Conservation (phyloP, 768 basidiomycete species). For the Porphyrellus cyaneotinctus region DNA sequence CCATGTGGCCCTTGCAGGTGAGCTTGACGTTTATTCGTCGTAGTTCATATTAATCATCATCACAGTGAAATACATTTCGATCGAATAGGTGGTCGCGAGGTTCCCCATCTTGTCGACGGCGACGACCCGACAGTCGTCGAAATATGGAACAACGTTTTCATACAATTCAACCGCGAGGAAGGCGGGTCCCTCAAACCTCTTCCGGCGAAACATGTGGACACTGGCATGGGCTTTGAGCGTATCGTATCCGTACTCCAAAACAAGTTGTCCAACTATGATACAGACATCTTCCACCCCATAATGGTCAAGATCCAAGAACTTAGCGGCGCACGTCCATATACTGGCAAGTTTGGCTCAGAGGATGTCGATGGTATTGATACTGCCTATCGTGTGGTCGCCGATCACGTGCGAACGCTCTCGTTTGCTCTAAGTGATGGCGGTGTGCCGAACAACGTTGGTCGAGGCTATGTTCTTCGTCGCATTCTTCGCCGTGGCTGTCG, state of each 20-base stretch:
- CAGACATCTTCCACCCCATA: slow-evolving; percentile 89
- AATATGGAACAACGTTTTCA: slow-evolving; percentile 99
- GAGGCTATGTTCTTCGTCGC: slow-evolving; percentile 94
- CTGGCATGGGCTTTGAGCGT: slow-evolving; percentile 99
- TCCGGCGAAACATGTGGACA: slow-evolving; percentile 95
- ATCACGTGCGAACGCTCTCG: slow-evolving; percentile 92
- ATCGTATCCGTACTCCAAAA: slow-evolving; percentile 92
- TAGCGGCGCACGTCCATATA: slow-evolving; percentile 82
- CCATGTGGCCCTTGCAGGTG: slow-evolving; percentile 96
- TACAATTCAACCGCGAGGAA: slow-evolving; percentile 95
- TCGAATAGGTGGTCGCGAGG: slow-evolving; percentile 96
- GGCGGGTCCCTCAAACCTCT: slow-evolving; percentile 76
- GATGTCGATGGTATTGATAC: slow-evolving; percentile 95
- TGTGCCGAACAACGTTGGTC: slow-evolving; percentile 91
- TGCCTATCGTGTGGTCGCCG: slow-evolving; percentile 94
- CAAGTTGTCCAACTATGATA: slow-evolving; percentile 94
- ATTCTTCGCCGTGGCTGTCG: slow-evolving; percentile 93
- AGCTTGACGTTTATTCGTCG: slow-evolving; percentile 3
- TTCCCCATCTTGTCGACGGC: slow-evolving; percentile 86
- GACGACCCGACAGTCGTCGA: slow-evolving; percentile 97
- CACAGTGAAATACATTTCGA: slow-evolving; percentile 93
- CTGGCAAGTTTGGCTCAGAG: slow-evolving; percentile 92
- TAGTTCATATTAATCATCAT: slow-evolving; percentile 1
- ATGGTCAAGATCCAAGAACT: slow-evolving; percentile 84
- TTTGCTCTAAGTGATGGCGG: slow-evolving; percentile 97